phyloP scores from a whole-genome alignment of 768 basidiomycete species.

The Lenzites betulinus region DNA sequence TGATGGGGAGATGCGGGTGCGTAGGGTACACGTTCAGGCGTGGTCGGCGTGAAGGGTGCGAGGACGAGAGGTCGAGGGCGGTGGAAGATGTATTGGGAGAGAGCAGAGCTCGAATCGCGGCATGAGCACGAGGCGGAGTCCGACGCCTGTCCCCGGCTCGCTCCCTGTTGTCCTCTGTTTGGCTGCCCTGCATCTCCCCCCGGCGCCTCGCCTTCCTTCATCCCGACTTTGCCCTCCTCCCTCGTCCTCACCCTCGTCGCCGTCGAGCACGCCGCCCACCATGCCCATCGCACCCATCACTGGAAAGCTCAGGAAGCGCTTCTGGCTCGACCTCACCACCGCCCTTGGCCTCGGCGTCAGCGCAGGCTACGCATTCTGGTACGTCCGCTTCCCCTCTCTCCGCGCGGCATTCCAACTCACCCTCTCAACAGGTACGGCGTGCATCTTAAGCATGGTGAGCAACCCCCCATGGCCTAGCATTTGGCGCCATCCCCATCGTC shows the following conservation, averaged over 20 bases:
- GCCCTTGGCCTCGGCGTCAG: conserved; percentile 76
- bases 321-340: conserved; percentile 82
- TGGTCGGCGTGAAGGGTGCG: not conserved
- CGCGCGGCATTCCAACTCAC: conserved; percentile 29
- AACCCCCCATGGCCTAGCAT: not conserved
- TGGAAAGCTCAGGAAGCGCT: conserved; percentile 89
- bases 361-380: conserved; percentile 85
- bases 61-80: conserved; percentile 4
- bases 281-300: conserved; percentile 93
- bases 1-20: conserved; percentile 29
- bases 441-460: conserved; percentile 78
- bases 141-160: conserved; percentile 5
- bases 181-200: conserved; percentile 21
- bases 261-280: conserved; percentile 26
- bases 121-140: not conserved
- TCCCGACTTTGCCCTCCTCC: conserved; percentile 26
- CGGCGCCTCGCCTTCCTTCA: conserved; percentile 14
- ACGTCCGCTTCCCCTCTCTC: conserved; percentile 37
- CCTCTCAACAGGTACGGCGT: conserved; percentile 67
- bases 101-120: conserved; percentile 15
- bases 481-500: not conserved
- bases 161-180: conserved; percentile 28
- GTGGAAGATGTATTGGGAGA: not conserved
- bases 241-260: conserved; percentile 24
- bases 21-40: not conserved